Base-by-base conservation (phyloP, 805 yeast species). In the Candida rishiriensis region DNA sequence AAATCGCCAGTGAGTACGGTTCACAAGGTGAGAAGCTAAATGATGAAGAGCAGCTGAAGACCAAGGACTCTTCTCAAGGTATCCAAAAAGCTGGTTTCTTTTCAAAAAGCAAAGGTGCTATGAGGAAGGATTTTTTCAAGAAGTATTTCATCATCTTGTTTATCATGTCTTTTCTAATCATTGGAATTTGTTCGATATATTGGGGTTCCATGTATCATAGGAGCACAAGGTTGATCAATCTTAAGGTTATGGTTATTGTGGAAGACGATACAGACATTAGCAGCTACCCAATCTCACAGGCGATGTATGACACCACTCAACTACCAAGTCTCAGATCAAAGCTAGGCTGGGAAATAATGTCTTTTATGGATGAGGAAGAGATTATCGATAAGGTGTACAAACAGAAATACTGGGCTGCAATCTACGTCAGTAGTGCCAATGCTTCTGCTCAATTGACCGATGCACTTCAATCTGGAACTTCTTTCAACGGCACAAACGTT, bases 401-500 rank as follows among this genome's bases (percentile, higher is more conserved):
- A 41, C 77, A 81, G 59, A 54, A 73, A 14, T 82, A 72, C 54
- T 85, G 91, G 93, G 72, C 76, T 18, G 75, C 83, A 0, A 64
- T 83, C 31, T 75, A 78, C 49, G 76, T 84, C 30, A 54, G 59
- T 16, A 61, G 70, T 12, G 72, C 77, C 53, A 37, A 54, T 38
- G 56, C 49, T 8, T 78, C 84, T 1, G 69, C 80, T 4, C 53
- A 53, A 18, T 57, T 70, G 17, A 47, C 56, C 21, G 52, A 64
- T 16, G 80, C 80, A 3, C 60, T 81, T n/a, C 47, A 52, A 29
- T 43, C 47, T 13, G 71, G 70, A 1, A 30, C 64, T 9, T 42
- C 53, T 7, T 60, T 70, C 41, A 60, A 57, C 39, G 52, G 60
- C 10, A 48, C 60, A 3, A 38, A 42, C 13, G 38, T 61, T 7